phyloP scores from a whole-genome alignment of 495 filamentous ascomycete genomes.

The Penicillium riverlandense region DNA sequence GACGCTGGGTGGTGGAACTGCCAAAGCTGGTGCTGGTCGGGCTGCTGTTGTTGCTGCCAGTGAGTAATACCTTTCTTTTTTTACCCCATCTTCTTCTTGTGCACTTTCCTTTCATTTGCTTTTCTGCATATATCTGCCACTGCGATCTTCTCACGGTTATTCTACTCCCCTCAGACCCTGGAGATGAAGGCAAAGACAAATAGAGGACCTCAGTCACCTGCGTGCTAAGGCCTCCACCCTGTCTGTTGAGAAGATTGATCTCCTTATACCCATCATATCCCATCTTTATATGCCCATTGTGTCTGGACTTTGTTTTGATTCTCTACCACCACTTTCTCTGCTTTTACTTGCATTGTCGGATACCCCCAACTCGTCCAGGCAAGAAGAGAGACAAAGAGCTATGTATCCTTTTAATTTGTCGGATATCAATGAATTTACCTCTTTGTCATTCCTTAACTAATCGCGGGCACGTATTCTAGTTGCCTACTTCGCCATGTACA shows the following conservation, averaged over 20 bases:
- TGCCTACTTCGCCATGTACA: slow-evolving; percentile 26
- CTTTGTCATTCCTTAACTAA: not conserved
- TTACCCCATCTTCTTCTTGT: slow-evolving; percentile 3
- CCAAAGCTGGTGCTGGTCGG: slow-evolving; percentile 31
- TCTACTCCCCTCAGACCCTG: not conserved
- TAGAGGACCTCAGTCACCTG: not conserved
- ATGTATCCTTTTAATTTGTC: not conserved
- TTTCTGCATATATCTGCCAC: not conserved
- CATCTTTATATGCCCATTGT: too few relatives aligned
- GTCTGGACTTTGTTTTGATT: too few relatives aligned
- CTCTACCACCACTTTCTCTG: too few relatives aligned
- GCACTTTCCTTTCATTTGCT: not conserved
- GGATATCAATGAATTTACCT: not conserved
- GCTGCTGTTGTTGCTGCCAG: slow-evolving; percentile 38
- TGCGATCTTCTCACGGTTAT: slow-evolving; percentile 4
- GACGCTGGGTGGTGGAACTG: slow-evolving; percentile 38
- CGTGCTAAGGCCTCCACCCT: too few relatives aligned
- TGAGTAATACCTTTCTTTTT: slow-evolving; percentile 23
- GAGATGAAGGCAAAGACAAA: slow-evolving; percentile 7
- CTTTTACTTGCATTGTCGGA: too few relatives aligned
- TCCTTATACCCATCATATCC: too few relatives aligned
- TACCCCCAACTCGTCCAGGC: too few relatives aligned
- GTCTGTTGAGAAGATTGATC: too few relatives aligned
- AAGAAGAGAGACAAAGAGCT: too few relatives aligned
- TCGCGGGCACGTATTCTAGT: slow-evolving; percentile 8